These are phyloP conservation scores for Zalaria sp. DNA, from an alignment of 2,329 filamentous ascomycete genomes.

Conservation along the genomic window DNA sequence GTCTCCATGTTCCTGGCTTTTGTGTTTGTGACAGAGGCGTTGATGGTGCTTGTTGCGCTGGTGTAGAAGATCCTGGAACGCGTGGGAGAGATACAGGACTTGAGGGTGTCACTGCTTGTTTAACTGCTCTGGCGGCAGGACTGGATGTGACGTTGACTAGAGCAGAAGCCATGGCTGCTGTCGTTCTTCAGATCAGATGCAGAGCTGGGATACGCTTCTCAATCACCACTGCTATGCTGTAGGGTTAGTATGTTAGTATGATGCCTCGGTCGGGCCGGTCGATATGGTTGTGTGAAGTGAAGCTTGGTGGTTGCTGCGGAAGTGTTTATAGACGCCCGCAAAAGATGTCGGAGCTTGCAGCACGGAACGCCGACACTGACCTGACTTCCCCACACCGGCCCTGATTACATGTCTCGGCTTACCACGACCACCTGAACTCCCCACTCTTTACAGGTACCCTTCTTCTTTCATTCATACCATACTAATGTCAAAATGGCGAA, in stretches of 20 bases:
- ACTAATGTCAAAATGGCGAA: slow-evolving; percentile 20
- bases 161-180: background rate
- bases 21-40: slow-evolving; percentile 1
- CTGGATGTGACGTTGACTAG: background rate
- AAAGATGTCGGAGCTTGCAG: too few species aligned
- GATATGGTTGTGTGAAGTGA: too few species aligned
- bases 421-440: too few species aligned
- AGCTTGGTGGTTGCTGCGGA: too few species aligned
- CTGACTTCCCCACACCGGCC: too few species aligned
- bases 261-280: background rate
- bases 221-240: background rate
- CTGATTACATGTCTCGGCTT: too few species aligned
- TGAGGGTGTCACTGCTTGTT: background rate
- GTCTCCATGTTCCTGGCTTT: slow-evolving; percentile 63
- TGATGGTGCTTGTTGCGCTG: background rate
- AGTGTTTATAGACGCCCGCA: too few species aligned
- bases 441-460: too few species aligned
- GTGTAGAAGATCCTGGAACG: slow-evolving; percentile 11
- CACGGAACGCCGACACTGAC: too few species aligned
- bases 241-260: background rate
- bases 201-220: background rate
- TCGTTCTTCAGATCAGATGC: background rate
- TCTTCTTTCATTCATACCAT: too few species aligned
- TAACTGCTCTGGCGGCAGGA: background rate
- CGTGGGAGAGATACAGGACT: background rate